These are phyloP conservation scores for Bruguiera gymnorhiza DNA, from an alignment of 345 rosid species.

Conservation along the genomic window DNA sequence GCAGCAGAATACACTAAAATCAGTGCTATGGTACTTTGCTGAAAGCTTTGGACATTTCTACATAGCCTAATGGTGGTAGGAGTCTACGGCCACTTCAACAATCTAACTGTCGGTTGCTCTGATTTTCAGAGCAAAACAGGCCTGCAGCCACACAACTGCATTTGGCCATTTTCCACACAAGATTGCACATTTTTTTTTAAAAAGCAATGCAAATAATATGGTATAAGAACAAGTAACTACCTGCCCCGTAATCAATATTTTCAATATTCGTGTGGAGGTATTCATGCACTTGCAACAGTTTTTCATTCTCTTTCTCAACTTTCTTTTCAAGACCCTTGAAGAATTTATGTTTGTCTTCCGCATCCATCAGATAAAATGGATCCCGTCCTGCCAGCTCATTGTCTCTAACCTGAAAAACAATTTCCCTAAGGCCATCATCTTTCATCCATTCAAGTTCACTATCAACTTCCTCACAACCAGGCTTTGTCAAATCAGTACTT, in stretches of 20 bases:
- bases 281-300: slow-evolving; percentile 58
- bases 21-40: slow-evolving; percentile 4
- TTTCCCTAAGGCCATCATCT: slow-evolving; percentile 68
- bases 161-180: too few species aligned
- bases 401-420: slow-evolving; percentile 83
- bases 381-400: slow-evolving; percentile 81
- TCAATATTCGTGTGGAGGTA: slow-evolving; percentile 86
- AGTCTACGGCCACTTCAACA: neutral
- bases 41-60: neutral
- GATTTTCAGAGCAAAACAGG: neutral
- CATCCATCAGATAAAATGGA: slow-evolving; percentile 74
- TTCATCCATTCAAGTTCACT: slow-evolving; percentile 88
- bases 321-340: slow-evolving; percentile 80
- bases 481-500: slow-evolving; percentile 35
- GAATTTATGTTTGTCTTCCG: slow-evolving; percentile 68
- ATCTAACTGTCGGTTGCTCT: neutral
- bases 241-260: slow-evolving; percentile 90
- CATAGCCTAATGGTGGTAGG: neutral
- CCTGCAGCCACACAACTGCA: too few species aligned
- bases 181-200: too few species aligned
- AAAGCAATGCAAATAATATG: neutral
- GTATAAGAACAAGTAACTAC: slow-evolving; percentile 31
- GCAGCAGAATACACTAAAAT: slow-evolving; percentile 20
- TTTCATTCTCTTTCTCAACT: slow-evolving; percentile 76
- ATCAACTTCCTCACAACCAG: slow-evolving; percentile 44